These are phyloP conservation scores for Fraxinus floribunda DNA, from an alignment of 305 asterid species.

Conservation along the genomic window DNA sequence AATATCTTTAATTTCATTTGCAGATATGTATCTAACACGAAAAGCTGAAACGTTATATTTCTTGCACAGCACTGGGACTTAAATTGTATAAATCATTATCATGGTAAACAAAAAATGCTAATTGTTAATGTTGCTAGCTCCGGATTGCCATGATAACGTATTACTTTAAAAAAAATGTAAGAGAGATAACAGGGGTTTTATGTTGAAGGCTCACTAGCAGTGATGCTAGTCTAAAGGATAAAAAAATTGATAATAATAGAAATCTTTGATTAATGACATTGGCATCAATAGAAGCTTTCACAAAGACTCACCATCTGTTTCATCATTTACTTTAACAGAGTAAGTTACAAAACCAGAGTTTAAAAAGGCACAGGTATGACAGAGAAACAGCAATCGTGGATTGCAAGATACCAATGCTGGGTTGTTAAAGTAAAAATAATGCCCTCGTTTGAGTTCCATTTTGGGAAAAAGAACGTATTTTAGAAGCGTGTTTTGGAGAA, in stretches of 20 bases:
- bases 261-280: not conserved
- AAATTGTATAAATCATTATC: not conserved
- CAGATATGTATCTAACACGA: not conserved
- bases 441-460: too few species aligned
- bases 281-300: not conserved
- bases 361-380: not conserved
- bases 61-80: not conserved
- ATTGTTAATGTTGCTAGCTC: not conserved
- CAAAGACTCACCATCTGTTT: not conserved
- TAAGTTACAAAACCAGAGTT: not conserved
- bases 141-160: too few species aligned
- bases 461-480: too few species aligned
- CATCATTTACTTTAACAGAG: not conserved
- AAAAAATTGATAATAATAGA: not conserved
- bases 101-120: not conserved
- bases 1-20: not conserved
- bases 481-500: too few species aligned
- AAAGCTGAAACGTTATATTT: not conserved
- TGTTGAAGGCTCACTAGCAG: not conserved
- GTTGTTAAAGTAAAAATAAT: not conserved
- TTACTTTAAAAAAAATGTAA: too few species aligned
- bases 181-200: not conserved
- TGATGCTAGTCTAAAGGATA: not conserved
- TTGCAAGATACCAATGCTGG: not conserved
- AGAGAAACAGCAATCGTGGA: not conserved